Conservation (phyloP, 768 basidiomycete genomes). For the Boletus edulis region DNA sequence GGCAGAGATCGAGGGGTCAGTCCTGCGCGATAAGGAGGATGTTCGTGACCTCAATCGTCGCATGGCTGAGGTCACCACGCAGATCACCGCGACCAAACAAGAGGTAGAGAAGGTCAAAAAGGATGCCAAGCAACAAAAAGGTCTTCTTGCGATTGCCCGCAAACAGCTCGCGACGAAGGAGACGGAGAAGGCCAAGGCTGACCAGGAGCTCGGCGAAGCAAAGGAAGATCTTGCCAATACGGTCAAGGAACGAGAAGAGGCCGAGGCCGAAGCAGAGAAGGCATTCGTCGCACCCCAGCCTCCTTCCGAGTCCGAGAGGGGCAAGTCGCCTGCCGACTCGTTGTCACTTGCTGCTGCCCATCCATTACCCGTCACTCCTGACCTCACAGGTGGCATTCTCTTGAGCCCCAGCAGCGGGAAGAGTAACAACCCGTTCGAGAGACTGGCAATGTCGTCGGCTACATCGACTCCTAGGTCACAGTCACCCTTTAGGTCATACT, state of each 20-base stretch:
- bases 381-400: constrained; percentile 44
- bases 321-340: constrained; percentile 45
- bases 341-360: constrained; percentile 64
- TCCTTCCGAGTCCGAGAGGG: constrained; percentile 27
- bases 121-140: constrained; percentile 95
- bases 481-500: constrained; percentile 60
- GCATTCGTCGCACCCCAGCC: constrained; percentile 5
- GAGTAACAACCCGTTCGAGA: constrained; percentile 92
- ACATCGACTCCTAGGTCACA: constrained; percentile 44
- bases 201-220: constrained; percentile 72
- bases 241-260: constrained; percentile 54
- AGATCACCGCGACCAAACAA: constrained; percentile 65
- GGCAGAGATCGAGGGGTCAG: constrained; percentile 81
- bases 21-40: constrained; percentile 94
- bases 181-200: constrained; percentile 62
- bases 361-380: constrained; percentile 71
- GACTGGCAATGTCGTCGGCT: constrained; percentile 51
- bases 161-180: constrained; percentile 91
- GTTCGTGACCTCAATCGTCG: constrained; percentile 78
- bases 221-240: constrained; percentile 48
- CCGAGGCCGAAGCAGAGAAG: constrained; percentile 48
- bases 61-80: constrained; percentile 77
- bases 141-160: constrained; percentile 88
- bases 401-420: constrained; percentile 47
- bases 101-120: constrained; percentile 88